Evolutionary conservation across 768 basidiomycete genomes (phyloP).

Genomic region (Cystobasidium tubakii): DNA sequence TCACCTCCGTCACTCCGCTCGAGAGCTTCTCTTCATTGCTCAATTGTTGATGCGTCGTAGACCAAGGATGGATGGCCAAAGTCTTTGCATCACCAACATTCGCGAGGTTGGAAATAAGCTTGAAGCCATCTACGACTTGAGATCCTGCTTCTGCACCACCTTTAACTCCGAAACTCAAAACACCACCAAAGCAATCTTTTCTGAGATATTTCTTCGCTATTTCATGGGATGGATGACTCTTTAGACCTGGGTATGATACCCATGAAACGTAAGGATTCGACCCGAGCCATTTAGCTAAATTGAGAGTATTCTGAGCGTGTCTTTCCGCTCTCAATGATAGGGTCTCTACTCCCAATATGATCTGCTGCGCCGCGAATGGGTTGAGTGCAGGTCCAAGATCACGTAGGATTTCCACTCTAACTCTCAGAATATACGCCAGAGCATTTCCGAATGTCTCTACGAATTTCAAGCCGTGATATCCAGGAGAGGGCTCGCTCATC

Average conservation of each 20-base stretch:
- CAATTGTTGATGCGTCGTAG: constrained; percentile 71
- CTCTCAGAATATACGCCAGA: constrained; percentile 61
- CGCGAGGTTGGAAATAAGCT: constrained; percentile 59
- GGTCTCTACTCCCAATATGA: constrained; percentile 59
- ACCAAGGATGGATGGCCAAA: constrained; percentile 67
- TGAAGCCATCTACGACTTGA: constrained; percentile 63
- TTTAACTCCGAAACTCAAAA: constrained; percentile 71
- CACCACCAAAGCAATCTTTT: constrained; percentile 58
- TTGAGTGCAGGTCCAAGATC: constrained; percentile 54
- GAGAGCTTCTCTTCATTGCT: constrained; percentile 58
- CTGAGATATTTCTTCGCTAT: constrained; percentile 52
- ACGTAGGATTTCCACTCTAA: constrained; percentile 54
- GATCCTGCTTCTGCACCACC: constrained; percentile 52
- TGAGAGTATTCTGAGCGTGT: constrained; percentile 66
- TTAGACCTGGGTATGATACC: constrained; percentile 65
- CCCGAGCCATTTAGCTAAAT: constrained; percentile 63
- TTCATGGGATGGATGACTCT: constrained; percentile 59
- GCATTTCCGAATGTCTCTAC: constrained; percentile 60
- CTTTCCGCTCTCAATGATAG: constrained; percentile 34
- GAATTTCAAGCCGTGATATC: constrained; percentile 67
- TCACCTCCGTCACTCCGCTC: constrained; percentile 59
- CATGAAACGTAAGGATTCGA: constrained; percentile 63
- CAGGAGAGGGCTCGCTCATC: constrained; percentile 68
- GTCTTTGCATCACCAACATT: constrained; percentile 58
- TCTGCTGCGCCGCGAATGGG: constrained; percentile 67